phyloP scores from a whole-genome alignment of 2,329 filamentous ascomycete genomes.

The Fusarium subtropicale region DNA sequence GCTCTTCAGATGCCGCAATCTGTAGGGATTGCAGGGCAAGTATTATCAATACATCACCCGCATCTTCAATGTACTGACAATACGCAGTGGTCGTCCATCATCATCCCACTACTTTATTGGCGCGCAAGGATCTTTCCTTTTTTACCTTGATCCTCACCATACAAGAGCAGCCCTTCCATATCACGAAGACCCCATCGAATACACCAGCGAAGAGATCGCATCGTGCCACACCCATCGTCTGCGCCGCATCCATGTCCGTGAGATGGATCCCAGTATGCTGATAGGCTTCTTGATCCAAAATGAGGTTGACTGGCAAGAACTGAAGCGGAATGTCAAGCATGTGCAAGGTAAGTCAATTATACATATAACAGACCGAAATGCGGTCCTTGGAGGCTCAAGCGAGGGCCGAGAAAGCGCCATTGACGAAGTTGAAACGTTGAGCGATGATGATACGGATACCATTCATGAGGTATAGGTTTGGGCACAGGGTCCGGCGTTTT shows the following conservation, averaged over 20 bases:
- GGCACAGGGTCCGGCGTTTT: slow-evolving; percentile 28
- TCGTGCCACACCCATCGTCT: slow-evolving; percentile 90
- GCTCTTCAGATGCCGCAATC: slow-evolving; percentile 89
- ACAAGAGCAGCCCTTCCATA: slow-evolving; percentile 80
- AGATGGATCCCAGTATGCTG: slow-evolving; percentile 99
- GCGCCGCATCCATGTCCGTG: slow-evolving; percentile 82
- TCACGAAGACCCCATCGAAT: slow-evolving; percentile 65
- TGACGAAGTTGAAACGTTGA: slow-evolving; percentile 90
- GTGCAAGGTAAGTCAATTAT: slow-evolving; percentile 87
- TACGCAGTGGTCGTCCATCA: slow-evolving; percentile 82
- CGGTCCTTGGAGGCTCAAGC: slow-evolving; percentile 62
- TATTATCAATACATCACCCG: neutral
- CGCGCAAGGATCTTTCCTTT: slow-evolving; percentile 78
- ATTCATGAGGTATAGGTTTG: slow-evolving; percentile 46
- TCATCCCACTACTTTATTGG: slow-evolving; percentile 78
- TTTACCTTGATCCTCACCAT: slow-evolving; percentile 94
- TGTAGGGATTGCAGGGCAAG: slow-evolving; percentile 94
- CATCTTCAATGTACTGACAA: slow-evolving; percentile 20
- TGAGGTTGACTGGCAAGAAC: slow-evolving; percentile 84
- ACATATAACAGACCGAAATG: slow-evolving; percentile 80
- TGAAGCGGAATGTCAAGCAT: slow-evolving; percentile 80
- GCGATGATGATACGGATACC: slow-evolving; percentile 73
- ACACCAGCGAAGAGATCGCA: slow-evolving; percentile 78
- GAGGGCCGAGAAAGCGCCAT: slow-evolving; percentile 77
- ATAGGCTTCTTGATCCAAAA: slow-evolving; percentile 90